Evolutionary conservation across 1,284 basidiomycete species (phyloP).

Genomic region (Cutaneotrichosporon sp.): DNA sequence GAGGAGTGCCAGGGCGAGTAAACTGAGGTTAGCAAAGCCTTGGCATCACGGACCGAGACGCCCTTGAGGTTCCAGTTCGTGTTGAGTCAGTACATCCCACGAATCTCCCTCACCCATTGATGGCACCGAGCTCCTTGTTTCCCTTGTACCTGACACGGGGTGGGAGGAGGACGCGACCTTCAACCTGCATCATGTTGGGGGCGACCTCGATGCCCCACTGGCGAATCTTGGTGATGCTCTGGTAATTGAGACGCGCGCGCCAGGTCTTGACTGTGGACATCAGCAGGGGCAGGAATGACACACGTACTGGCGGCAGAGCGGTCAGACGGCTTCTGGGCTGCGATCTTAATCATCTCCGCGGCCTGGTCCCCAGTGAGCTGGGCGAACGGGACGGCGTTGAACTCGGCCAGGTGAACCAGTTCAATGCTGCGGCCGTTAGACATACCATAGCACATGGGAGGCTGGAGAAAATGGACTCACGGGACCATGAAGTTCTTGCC

Average conservation of each 20-base stretch:
- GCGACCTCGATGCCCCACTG: constrained; percentile 54
- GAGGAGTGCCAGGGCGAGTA: constrained; percentile 40
- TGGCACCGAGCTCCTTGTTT: constrained; percentile 34
- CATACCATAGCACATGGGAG: constrained; percentile 1
- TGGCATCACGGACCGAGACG: constrained; percentile 3
- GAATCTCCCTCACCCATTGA: constrained; percentile 32
- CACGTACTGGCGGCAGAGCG: constrained; percentile 40
- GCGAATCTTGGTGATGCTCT: constrained; percentile 42
- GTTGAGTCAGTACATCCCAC: neutral
- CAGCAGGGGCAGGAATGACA: constrained; percentile 5
- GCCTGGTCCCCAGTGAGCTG: constrained; percentile 42
- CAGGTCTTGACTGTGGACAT: constrained; percentile 39
- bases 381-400: constrained; percentile 44
- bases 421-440: constrained; percentile 38
- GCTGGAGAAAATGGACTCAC: constrained; percentile 28
- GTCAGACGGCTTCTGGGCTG: constrained; percentile 50
- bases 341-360: constrained; percentile 53
- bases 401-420: constrained; percentile 44
- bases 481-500: constrained; percentile 51
- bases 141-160: constrained; percentile 45
- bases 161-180: constrained; percentile 49
- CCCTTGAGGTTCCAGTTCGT: constrained; percentile 32
- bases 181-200: constrained; percentile 38
- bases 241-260: constrained; percentile 45
- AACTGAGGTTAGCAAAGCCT: constrained; percentile 32